Conservation (phyloP, 1,284 basidiomycete species). For the Cryptococcus sp. region DNA sequence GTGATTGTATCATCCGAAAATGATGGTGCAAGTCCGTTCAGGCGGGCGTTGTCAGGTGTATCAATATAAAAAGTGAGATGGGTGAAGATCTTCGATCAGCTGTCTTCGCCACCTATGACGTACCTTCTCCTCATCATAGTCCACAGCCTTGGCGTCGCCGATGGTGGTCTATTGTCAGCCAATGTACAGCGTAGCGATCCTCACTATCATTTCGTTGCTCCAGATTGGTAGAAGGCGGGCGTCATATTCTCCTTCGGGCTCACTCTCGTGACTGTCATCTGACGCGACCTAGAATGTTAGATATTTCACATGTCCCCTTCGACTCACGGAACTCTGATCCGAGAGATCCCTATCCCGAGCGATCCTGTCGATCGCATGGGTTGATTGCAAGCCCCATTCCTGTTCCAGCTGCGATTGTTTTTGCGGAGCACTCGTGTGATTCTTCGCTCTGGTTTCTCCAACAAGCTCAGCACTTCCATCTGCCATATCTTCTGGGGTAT, state of each 20-base stretch:
- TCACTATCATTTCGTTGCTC: conserved; percentile 21
- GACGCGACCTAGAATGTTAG: neutral
- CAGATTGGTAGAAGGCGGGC: conserved; percentile 30
- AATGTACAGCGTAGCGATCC: conserved; percentile 4
- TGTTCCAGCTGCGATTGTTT: no score
- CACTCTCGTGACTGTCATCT: conserved; percentile 6
- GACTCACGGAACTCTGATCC: no score
- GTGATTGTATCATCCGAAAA: conserved; percentile 51
- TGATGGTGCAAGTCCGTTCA: conserved; percentile 58
- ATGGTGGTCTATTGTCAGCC: conserved; percentile 46
- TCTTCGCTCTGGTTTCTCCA: no score
- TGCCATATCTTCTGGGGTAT: no score
- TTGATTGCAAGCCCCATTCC: no score
- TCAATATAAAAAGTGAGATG: conserved; percentile 86
- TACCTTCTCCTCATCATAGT: conserved; percentile 64
- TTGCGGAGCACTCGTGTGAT: no score
- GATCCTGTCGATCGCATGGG: no score
- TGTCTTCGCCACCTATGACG: neutral
- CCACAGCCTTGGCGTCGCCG: conserved; percentile 63
- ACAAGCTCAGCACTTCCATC: no score
- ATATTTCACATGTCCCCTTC: no score
- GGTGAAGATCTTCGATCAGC: conserved; percentile 53
- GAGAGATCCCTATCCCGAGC: no score
- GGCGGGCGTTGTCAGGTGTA: conserved; percentile 63
- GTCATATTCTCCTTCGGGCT: conserved; percentile 42